A percentile compares a stretch with the other conserved stretches of the same genome.
Evolutionary conservation across 2,329 filamentous ascomycete species (phyloP).

Genomic region (Trichoderma oligosporum): DNA sequence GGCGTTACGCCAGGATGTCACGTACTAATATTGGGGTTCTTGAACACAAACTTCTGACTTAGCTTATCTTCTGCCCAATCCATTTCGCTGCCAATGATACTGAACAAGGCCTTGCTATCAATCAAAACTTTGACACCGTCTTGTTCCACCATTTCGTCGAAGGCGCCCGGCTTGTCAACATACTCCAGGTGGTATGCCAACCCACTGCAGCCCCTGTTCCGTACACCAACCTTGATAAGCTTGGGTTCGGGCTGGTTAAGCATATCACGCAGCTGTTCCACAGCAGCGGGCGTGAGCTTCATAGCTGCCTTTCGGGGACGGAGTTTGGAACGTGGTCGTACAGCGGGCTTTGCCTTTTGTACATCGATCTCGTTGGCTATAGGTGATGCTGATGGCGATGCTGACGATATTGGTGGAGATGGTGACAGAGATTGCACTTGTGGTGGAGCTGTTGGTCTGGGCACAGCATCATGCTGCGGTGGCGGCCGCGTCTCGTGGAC

Average conservation of each 20-base stretch:
- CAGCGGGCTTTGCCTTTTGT: conserved; percentile 57
- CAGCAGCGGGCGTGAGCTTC: conserved; percentile 74
- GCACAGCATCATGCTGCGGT: conserved; percentile 25
- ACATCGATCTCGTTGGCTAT: conserved; percentile 58
- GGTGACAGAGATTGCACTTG: conserved; percentile 20
- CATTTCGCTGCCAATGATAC: conserved; percentile 98
- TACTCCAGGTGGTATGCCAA: conserved; percentile 92
- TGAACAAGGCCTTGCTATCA: conserved; percentile 95
- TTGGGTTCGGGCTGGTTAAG: conserved; percentile 85
- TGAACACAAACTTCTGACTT: conserved; percentile 87
- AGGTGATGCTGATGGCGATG: conserved; percentile 21
- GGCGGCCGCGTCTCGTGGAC: conserved; percentile 53
- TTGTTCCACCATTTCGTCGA: conserved; percentile 92
- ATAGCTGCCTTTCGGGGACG: conserved; percentile 84
- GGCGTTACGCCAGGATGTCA: conserved; percentile 26
- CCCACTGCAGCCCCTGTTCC: conserved; percentile 90
- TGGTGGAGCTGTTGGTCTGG: conserved; percentile 20
- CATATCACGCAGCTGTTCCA: conserved; percentile 71
- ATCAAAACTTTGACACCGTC: conserved; percentile 95
- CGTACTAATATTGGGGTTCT: conserved; percentile 97
- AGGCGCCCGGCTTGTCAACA: conserved; percentile 80
- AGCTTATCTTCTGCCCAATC: conserved; percentile 97
- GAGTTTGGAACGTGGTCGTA: conserved; percentile 35
- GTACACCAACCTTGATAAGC: conserved; percentile 89
- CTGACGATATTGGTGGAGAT: conserved; percentile 21